Base-by-base conservation (phyloP, 1,139 yeast species). In the Hemisphaericaspora subhashii region DNA sequence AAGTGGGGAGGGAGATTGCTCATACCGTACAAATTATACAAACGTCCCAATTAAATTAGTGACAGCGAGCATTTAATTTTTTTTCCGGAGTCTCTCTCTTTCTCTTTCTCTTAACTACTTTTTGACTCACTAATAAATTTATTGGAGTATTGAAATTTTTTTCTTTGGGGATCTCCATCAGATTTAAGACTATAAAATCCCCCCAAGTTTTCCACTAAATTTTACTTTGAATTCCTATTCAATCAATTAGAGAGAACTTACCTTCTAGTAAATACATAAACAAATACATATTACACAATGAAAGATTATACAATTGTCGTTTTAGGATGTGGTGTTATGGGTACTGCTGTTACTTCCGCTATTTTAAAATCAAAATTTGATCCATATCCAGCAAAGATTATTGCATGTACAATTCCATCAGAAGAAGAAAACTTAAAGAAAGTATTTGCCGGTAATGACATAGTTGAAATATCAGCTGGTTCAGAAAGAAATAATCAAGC, bases 301-400 rank as follows among this genome's bases (percentile, higher is more conserved):
- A 53, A 66, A 44, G 72, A 74, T 42, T 81, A 77, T 60, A 85
- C 92, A 3, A 68, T 92, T 40, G 77, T 94, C 13, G 83, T 92
- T 20, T 72, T 92, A 42, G 99, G 97, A 32, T 81, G 95, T 53
- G 99, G 99, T 42, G 90, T 87, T 41, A 87, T 92, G 92, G 98
- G 98, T 42, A 85, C 94, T 23, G 97, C 98, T n/a, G 88, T 92
- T 34, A 76, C 86, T 29, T 75, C 88, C 12, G 96, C 98, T 15
- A 84, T 90, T 38, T 72, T 64, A 53, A 71, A 53, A 44, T 52
- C 66, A n/a, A 48, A 61, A 20, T 68, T 75, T 44, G 66, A 66
- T n/a, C 77, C 81, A n/a, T 67, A 68, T 43, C 98, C 98, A 22
- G 60, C 72, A 26, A 77, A 73, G 53, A 83, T 89, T 58, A 75